Base-by-base conservation (phyloP, 2,329 filamentous ascomycete genomes). In the Phaeoacremonium minimum region DNA sequence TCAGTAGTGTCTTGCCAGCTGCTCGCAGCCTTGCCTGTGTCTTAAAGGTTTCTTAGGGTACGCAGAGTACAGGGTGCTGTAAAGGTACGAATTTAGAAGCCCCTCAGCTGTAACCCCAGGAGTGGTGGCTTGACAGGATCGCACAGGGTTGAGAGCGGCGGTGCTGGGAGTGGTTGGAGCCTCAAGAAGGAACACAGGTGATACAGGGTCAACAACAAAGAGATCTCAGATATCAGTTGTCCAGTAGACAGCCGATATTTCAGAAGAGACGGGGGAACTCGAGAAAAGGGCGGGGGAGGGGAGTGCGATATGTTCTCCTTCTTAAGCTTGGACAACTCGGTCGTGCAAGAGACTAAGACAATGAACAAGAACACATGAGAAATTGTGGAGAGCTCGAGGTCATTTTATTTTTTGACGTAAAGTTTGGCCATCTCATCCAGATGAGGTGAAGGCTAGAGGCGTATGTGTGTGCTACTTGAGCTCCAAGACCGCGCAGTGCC, bases 261-360 rank as follows among this genome's bases (percentile, higher is more conserved):
- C 9, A 31, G 9, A 31, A 31, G 29, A 31, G 42, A 47, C 41
- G n/a, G 41, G 47, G 47, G 43, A 45, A 46, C 22, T 26, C 22
- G 22, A 26, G 9, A n/a, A 26, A n/a, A 26, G 22, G 43, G 38
- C 38, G 33, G 35, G 37, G 33, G 38, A 37, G 38, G 31, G 37
- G 40, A 22, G 35, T 32, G 43, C 47, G 46, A 45, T 44, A 40
- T 40, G 46, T 50, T 48, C 48, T 47, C 49, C 42, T 44, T 44
- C 42, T 44, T 44, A 44, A 44, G 38, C 36, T 33, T 46, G 48
- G 48, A 44, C 43, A 44, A 49, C 50, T 46, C 44, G 52, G 62
- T 66, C 49, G 64, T 48, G 64, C 62, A 66, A n/a, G 58, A 57
- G 49, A 49, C 58, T 63, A 61, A 67, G 64, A 66, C 63, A 66